Percentiles rank a stretch among this genome's conserved stretches.
Evolutionary conservation across 2,329 filamentous ascomycete species (phyloP).

Genomic region (Cercospora canescens): DNA sequence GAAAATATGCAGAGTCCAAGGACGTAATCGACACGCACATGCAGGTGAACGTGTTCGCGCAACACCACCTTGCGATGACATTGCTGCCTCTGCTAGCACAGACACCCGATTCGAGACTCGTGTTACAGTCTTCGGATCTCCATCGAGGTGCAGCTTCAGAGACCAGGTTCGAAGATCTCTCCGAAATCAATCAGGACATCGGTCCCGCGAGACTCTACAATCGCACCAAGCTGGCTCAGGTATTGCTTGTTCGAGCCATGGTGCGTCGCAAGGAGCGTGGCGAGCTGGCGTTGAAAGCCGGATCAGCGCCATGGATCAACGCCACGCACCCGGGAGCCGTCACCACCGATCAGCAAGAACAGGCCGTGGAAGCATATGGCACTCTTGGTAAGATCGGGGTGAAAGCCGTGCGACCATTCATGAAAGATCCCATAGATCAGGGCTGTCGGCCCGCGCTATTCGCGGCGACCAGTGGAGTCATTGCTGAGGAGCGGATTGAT

Average conservation of each 20-base stretch:
- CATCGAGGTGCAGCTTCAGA: slow-evolving; percentile 43
- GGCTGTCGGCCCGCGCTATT: slow-evolving; percentile 52
- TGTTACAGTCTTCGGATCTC: slow-evolving; percentile 53
- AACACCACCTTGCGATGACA: slow-evolving; percentile 47
- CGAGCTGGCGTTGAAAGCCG: slow-evolving; percentile 36
- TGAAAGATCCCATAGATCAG: slow-evolving; percentile 51
- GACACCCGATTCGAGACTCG: slow-evolving; percentile 50
- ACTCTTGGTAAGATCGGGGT: slow-evolving; percentile 49
- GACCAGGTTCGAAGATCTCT: slow-evolving; percentile 45
- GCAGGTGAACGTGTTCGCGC: slow-evolving; percentile 36
- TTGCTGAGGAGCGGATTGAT: slow-evolving; percentile 47
- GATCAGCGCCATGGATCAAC: slow-evolving; percentile 46
- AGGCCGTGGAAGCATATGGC: slow-evolving; percentile 53
- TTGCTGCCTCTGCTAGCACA: slow-evolving; percentile 37
- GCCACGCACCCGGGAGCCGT: slow-evolving; percentile 53
- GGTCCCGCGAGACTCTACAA: slow-evolving; percentile 51
- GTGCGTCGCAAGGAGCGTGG: slow-evolving; percentile 40
- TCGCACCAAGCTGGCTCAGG: slow-evolving; percentile 52
- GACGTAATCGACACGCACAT: slow-evolving; percentile 42
- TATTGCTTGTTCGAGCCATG: slow-evolving; percentile 49
- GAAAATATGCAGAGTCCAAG: slow-evolving; percentile 48
- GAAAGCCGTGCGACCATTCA: slow-evolving; percentile 45
- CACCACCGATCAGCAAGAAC: slow-evolving; percentile 49
- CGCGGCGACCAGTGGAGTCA: slow-evolving; percentile 47
- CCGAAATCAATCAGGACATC: slow-evolving; percentile 53